Percentiles rank a stretch among this genome's conserved stretches.
phyloP scores from a whole-genome alignment of 768 basidiomycete genomes.

The Phaffia australis region DNA sequence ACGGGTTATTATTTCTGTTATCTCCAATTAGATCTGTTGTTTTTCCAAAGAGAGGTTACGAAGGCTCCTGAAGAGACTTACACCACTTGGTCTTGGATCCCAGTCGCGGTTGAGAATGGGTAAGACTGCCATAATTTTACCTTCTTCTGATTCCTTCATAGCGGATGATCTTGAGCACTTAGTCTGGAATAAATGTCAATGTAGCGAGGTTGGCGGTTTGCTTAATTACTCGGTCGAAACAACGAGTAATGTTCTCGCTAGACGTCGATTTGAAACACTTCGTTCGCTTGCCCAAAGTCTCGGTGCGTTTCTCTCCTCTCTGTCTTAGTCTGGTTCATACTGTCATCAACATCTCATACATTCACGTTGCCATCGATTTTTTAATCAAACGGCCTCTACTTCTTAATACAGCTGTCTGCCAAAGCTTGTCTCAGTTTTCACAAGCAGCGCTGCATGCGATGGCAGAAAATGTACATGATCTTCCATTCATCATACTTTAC shows the following conservation, averaged over 20 bases:
- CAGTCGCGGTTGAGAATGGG: too few relatives aligned
- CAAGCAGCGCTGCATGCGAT: too few relatives aligned
- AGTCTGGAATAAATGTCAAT: too few relatives aligned
- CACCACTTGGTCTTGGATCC: not conserved
- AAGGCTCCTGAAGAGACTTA: conserved; percentile 16
- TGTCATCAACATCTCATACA: not conserved
- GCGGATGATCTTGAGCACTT: not conserved
- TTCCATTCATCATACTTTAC: not conserved
- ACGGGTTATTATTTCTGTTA: too few relatives aligned
- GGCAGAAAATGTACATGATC: too few relatives aligned
- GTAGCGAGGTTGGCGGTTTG: too few relatives aligned
- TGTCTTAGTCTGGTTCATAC: not conserved
- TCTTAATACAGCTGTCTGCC: not conserved
- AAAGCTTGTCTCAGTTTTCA: too few relatives aligned
- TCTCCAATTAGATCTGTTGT: conserved; percentile 15
- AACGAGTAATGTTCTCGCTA: too few relatives aligned
- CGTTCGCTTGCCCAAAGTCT: not conserved
- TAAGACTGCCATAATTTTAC: not conserved
- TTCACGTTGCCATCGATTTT: not conserved
- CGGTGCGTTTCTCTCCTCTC: not conserved
- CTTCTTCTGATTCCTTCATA: not conserved
- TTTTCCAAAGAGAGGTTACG: conserved; percentile 16
- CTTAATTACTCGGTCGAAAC: too few relatives aligned
- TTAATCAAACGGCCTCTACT: not conserved
- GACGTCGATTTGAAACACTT: too few relatives aligned